These are phyloP conservation scores for Oxyria digyna DNA, from an alignment of 148 eudicot genomes.

Conservation along the genomic window DNA sequence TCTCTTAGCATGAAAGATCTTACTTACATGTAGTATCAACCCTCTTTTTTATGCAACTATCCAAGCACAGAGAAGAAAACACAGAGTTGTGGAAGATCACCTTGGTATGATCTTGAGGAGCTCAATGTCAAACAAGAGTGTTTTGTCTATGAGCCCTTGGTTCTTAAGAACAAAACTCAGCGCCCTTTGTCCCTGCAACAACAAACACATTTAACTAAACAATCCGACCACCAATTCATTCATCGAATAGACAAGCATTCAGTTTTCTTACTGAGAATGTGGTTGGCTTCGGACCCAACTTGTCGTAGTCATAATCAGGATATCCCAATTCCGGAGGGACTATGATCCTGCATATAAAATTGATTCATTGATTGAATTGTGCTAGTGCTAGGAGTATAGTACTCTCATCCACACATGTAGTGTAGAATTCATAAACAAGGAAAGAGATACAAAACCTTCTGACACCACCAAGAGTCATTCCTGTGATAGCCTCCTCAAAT, in stretches of 20 bases:
- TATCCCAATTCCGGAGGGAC: constrained; percentile 97
- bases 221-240: background rate
- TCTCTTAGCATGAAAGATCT: background rate
- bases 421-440: background rate
- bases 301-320: constrained; percentile 73
- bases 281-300: constrained; percentile 84
- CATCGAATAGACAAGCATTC: background rate
- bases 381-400: too few species aligned
- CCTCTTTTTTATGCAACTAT: background rate
- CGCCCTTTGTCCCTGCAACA: constrained; percentile 81
- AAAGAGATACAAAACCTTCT: constrained; percentile 45
- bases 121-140: constrained; percentile 94
- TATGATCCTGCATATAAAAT: constrained; percentile 47
- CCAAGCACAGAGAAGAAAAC: background rate
- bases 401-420: background rate
- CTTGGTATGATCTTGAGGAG: constrained; percentile 65
- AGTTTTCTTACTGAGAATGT: constrained; percentile 68
- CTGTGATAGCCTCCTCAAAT: constrained; percentile 86
- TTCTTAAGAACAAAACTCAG: constrained; percentile 84
- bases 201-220: background rate
- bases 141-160: constrained; percentile 93
- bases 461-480: constrained; percentile 79
- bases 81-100: constrained; percentile 19
- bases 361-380: background rate
- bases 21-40: background rate